phyloP scores from a whole-genome alignment of 441 rosid species.

The Bocquillonia castaneifolia region DNA sequence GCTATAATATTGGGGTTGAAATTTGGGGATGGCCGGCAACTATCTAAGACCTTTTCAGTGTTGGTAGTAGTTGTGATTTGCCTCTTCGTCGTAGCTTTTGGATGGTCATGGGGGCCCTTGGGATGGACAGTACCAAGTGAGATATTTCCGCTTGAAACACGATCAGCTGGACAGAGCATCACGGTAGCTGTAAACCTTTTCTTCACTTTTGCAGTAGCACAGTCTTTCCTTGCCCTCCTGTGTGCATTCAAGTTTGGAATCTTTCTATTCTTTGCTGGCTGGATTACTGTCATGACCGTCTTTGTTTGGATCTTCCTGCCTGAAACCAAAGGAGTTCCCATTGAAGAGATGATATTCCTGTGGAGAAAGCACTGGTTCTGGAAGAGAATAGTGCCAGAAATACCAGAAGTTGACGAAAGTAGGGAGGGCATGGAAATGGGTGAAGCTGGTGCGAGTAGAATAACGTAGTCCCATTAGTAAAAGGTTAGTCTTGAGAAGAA shows the following conservation, averaged over 20 bases:
- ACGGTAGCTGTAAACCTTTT: slow-evolving; percentile 82
- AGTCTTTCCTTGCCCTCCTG: slow-evolving; percentile 62
- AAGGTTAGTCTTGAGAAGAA: neutral
- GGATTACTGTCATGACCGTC: slow-evolving; percentile 67
- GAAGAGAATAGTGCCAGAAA: slow-evolving; percentile 51
- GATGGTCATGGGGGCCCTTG: slow-evolving; percentile 94
- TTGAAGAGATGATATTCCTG: slow-evolving; percentile 76
- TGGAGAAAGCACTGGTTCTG: slow-evolving; percentile 96
- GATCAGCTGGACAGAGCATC: slow-evolving; percentile 87
- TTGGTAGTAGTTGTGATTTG: slow-evolving; percentile 63
- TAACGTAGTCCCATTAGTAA: neutral
- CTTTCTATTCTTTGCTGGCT: slow-evolving; percentile 78
- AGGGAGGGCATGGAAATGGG: slow-evolving; percentile 17
- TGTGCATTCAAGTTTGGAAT: slow-evolving; percentile 72
- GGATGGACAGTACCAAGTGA: slow-evolving; percentile 95
- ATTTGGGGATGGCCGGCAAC: slow-evolving; percentile 49
- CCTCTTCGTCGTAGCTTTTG: slow-evolving; percentile 75
- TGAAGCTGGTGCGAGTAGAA: neutral
- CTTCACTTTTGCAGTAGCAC: slow-evolving; percentile 74
- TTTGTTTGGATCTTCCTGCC: slow-evolving; percentile 67
- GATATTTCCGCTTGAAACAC: slow-evolving; percentile 69
- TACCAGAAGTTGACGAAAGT: slow-evolving; percentile 22
- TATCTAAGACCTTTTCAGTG: slow-evolving; percentile 56
- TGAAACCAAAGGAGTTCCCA: slow-evolving; percentile 84
- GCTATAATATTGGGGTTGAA: slow-evolving; percentile 64